Conservation (phyloP, 345 rosid genomes). For the Salix purpurea region DNA sequence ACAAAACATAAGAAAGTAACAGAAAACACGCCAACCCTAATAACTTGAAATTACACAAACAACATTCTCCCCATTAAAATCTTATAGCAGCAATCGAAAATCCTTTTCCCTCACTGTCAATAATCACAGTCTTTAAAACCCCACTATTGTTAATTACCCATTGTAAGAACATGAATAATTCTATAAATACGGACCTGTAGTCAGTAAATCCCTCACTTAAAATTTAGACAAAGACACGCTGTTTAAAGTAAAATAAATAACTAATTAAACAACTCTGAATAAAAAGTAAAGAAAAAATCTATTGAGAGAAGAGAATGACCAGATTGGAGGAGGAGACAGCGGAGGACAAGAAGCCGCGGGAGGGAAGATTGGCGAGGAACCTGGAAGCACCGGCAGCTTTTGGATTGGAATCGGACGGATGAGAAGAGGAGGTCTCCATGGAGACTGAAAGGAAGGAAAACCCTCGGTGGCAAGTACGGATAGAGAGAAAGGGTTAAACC, state of each 20-base stretch:
- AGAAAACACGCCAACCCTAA: background rate
- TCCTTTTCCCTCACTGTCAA: background rate
- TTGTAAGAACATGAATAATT: background rate
- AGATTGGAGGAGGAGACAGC: constrained; percentile 62
- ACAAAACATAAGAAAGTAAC: background rate
- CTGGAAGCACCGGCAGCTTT: constrained; percentile 37
- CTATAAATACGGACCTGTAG: background rate
- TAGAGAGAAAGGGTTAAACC: background rate
- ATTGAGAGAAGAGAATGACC: constrained; percentile 32
- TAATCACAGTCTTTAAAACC: background rate
- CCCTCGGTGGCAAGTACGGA: constrained; percentile 21
- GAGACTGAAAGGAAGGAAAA: constrained; percentile 22
- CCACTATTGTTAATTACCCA: background rate
- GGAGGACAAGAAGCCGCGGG: constrained; percentile 77
- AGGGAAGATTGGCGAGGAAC: constrained; percentile 74
- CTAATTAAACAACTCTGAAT: background rate
- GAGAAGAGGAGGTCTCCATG: constrained; percentile 60
- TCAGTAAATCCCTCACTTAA: background rate
- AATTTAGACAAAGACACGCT: background rate
- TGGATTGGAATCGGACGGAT: constrained; percentile 34
- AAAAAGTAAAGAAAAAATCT: background rate
- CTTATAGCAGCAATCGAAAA: background rate
- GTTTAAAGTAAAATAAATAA: background rate
- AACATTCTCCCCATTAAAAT: background rate
- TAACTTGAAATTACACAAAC: background rate